Evolutionary conservation across 164 flowering plant species (phyloP).

Genomic region (Tinospora cordifolia): DNA sequence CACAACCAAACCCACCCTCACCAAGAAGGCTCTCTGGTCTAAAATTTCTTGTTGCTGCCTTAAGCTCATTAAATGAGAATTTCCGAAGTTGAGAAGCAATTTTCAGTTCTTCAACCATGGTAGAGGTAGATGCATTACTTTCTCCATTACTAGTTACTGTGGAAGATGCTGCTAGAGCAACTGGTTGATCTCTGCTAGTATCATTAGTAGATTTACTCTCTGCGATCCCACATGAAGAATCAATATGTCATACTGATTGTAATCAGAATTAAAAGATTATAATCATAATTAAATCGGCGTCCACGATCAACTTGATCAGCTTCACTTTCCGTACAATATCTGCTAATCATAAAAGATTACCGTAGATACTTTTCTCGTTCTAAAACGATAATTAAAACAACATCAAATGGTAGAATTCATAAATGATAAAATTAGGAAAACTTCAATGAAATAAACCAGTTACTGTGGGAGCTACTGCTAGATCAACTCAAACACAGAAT

Average conservation of each 20-base stretch:
- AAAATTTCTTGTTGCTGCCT: constrained; percentile 78
- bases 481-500: background rate
- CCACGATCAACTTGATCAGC: background rate
- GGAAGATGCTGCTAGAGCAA: constrained; percentile 47
- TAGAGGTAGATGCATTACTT: constrained; percentile 63
- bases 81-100: constrained; percentile 70
- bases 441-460: background rate
- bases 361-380: background rate
- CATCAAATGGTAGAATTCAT: background rate
- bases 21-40: constrained; percentile 94
- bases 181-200: constrained; percentile 55
- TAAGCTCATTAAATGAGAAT: constrained; percentile 74
- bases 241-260: background rate
- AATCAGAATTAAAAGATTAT: background rate
- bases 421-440: background rate
- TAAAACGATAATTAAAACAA: background rate
- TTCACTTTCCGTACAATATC: background rate
- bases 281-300: background rate
- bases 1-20: constrained; percentile 95
- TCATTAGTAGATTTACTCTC: constrained; percentile 67
- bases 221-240: constrained; percentile 21
- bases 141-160: constrained; percentile 71
- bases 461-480: background rate
- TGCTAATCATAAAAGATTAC: background rate
- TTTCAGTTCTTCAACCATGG: constrained; percentile 71